Evolutionary conservation across 805 yeast genomes (phyloP).

Genomic region (Sugiyamaella marilandica): DNA sequence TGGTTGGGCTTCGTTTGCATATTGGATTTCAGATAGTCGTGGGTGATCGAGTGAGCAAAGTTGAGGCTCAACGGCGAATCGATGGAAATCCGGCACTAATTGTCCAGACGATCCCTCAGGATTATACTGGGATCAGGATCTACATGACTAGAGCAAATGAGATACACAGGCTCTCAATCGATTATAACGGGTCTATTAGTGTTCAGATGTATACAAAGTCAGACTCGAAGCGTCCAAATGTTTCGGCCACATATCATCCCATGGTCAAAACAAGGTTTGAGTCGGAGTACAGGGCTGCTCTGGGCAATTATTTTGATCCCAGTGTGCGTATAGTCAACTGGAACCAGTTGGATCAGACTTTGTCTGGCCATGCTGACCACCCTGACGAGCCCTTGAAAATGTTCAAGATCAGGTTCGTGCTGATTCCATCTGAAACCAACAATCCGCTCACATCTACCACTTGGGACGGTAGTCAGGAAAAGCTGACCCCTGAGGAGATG

Average conservation of each 20-base stretch:
- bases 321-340: constrained; percentile 55
- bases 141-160: constrained; percentile 77
- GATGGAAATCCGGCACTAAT: constrained; percentile 52
- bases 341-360: constrained; percentile 84
- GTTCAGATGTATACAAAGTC: constrained; percentile 62
- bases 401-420: constrained; percentile 75
- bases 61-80: constrained; percentile 58
- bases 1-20: constrained; percentile 76
- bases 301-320: constrained; percentile 50
- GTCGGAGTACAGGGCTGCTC: constrained; percentile 53
- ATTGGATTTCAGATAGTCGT: constrained; percentile 88
- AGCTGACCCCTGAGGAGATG: constrained; percentile 76
- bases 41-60: constrained; percentile 59
- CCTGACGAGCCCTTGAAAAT: constrained; percentile 24
- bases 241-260: constrained; percentile 37
- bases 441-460: constrained; percentile 40
- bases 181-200: constrained; percentile 63
- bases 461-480: constrained; percentile 47
- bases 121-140: constrained; percentile 55
- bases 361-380: constrained; percentile 88
- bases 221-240: constrained; percentile 26
- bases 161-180: constrained; percentile 77
- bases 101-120: constrained; percentile 46
- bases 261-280: constrained; percentile 77
- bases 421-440: constrained; percentile 73